Evolutionary conservation across 83 land plant species (phyloP).

Genomic region (Diphasiastrum complanatum): DNA sequence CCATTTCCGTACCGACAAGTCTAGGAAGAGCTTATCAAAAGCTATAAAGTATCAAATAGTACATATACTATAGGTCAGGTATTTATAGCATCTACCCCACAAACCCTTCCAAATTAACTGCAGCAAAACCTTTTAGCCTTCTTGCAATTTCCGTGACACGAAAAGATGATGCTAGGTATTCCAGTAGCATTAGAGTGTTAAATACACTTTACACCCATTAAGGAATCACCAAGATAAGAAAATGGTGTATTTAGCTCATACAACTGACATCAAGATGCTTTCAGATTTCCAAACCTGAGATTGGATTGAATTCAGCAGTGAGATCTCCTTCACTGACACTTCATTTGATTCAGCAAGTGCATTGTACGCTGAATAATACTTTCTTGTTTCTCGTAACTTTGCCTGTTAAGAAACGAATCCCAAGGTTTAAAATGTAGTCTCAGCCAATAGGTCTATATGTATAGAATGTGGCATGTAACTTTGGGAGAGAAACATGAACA

Average conservation of each 20-base stretch:
- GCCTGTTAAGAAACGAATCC: constrained; percentile 26
- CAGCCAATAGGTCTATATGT: neutral
- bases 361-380: constrained; percentile 73
- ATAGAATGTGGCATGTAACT: neutral
- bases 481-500: neutral
- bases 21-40: too few relatives aligned
- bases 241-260: neutral
- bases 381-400: constrained; percentile 62
- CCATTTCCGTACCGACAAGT: too few relatives aligned
- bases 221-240: neutral
- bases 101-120: too few relatives aligned
- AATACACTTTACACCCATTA: neutral
- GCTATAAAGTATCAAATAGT: too few relatives aligned
- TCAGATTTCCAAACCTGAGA: constrained; percentile 47
- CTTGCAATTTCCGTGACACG: too few relatives aligned
- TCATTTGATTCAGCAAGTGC: constrained; percentile 77
- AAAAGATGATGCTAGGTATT: too few relatives aligned
- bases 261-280: neutral
- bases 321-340: constrained; percentile 70
- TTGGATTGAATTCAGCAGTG: constrained; percentile 69
- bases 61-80: too few relatives aligned
- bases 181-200: too few relatives aligned
- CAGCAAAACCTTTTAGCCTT: too few relatives aligned
- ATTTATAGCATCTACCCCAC: too few relatives aligned
- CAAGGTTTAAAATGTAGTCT: neutral